These are phyloP conservation scores for Cladorrhinum sp. DNA, from an alignment of 2,329 filamentous ascomycete genomes.

Conservation along the genomic window DNA sequence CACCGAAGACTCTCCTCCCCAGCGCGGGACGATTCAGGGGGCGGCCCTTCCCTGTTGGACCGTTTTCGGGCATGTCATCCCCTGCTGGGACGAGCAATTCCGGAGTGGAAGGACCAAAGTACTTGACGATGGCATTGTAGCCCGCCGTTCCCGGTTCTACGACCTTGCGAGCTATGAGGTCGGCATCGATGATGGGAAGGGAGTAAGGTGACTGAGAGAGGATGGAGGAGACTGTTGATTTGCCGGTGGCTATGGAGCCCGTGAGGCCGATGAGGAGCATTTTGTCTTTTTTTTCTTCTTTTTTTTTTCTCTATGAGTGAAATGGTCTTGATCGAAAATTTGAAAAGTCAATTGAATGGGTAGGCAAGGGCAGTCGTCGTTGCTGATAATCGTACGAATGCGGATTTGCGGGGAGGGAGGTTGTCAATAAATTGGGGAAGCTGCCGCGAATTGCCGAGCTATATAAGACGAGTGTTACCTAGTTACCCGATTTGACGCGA, in stretches of 20 bases:
- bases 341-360: too few species aligned
- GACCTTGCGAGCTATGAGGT: conserved; percentile 86
- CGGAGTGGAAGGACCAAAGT: conserved; percentile 80
- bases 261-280: conserved; percentile 97
- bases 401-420: not conserved
- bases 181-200: conserved; percentile 90
- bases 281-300: conserved; percentile 7
- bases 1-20: conserved; percentile 81
- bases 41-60: conserved; percentile 59
- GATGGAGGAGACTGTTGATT: conserved; percentile 88
- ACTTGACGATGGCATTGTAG: conserved; percentile 74
- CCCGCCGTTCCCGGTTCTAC: conserved; percentile 87
- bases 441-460: not conserved
- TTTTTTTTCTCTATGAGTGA: not conserved
- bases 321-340: too few species aligned
- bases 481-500: not conserved
- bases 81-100: conserved; percentile 70
- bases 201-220: conserved; percentile 78
- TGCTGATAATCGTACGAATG: not conserved
- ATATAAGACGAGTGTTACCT: not conserved
- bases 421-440: not conserved
- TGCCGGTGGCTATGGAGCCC: conserved; percentile 95
- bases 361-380: too few species aligned
- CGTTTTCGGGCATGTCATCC: conserved; percentile 49
- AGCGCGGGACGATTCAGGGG: conserved; percentile 84